A percentile compares a stretch with the other conserved stretches of the same genome.
Conservation (phyloP, 2,329 filamentous ascomycete species). For the Calonectria henricotiae region DNA sequence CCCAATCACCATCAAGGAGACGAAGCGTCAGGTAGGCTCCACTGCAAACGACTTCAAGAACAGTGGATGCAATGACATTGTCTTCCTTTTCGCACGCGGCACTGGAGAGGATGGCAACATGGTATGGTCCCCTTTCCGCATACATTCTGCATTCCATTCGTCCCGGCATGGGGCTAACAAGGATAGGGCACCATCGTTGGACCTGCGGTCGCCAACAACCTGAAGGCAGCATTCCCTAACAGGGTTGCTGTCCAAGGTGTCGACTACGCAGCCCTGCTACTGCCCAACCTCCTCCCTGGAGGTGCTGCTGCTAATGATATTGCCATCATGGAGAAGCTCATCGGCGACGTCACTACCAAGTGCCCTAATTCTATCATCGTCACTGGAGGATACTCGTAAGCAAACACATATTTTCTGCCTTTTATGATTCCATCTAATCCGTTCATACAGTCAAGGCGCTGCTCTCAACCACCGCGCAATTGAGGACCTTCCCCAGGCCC, state of each 20-base stretch:
- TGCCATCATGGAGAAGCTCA: background rate
- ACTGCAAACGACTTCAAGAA: conserved; percentile 23
- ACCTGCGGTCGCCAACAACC: conserved; percentile 9
- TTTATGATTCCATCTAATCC: background rate
- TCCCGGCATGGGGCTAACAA: background rate
- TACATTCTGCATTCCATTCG: no score
- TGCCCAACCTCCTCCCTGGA: conserved; percentile 22
- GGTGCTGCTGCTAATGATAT: conserved; percentile 1
- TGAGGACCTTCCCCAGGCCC: conserved; percentile 4
- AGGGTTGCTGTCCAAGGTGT: conserved; percentile 24
- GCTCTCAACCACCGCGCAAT: conserved; percentile 25
- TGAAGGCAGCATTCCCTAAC: conserved; percentile 19
- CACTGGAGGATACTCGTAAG: conserved; percentile 24
- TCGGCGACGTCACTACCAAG: background rate
- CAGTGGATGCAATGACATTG: conserved; percentile 24
- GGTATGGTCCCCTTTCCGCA: background rate
- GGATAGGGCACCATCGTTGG: conserved; percentile 24
- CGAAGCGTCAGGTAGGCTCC: conserved; percentile 18
- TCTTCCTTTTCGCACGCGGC: conserved; percentile 20
- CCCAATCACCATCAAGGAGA: background rate
- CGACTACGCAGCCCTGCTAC: conserved; percentile 6
- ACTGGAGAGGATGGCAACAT: conserved; percentile 22
- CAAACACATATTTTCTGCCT: background rate
- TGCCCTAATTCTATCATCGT: conserved; percentile 21
- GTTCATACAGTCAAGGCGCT: conserved; percentile 15